Evolutionary conservation across 164 flowering plant species (phyloP), one percentile per base, ranked within the genome.

Genomic region (Stephania cephalantha): DNA sequence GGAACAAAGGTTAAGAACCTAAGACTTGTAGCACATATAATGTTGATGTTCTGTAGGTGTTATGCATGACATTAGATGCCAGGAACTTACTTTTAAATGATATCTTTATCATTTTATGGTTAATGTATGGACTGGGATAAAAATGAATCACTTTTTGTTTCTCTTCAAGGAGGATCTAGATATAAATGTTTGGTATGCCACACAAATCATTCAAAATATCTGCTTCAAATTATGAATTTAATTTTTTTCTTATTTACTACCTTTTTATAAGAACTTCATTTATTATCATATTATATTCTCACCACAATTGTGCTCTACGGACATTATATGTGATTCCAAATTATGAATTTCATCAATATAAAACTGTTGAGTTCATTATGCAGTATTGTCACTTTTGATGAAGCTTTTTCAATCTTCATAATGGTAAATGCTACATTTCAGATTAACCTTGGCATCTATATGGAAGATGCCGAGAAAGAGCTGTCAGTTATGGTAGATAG

Each of bases 401-500:
- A 2, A 29, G 6, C 7, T 55, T 46, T 58, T 71, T 70, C 3
- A 42, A 9, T 64, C 25, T 53, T 46, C 61, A 7, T 65, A 52
- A 30, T 35, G 42, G 42, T 15, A 35, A 2, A 10, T 58, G 22
- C 44, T 20, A 3, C 68, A 44, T 52, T 81, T 76, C 88, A 96
- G 99, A 84, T 96, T 67, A 96, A 96, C 82, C 97, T 92, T 74
- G 99, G 99, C 46, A 87, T 94, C 10, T 96, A 89, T 76, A 76
- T 87, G 68, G 82, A 87, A 85, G 98, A 90, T 82, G 78, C 78
- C 48, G 78, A 35, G 42, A 82, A 74, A 42, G 99, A 96, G 80
- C 81, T 96, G 73, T 94, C 99, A 52, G 88, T 94, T 68, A 79
- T 96, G 87, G 97, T 96, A 48, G 99, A 96, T 80, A 89, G 99